Percentiles rank a stretch among this genome's conserved stretches.
Conservation (phyloP, 179 eudicot species). For the Drosera spatulata region DNA sequence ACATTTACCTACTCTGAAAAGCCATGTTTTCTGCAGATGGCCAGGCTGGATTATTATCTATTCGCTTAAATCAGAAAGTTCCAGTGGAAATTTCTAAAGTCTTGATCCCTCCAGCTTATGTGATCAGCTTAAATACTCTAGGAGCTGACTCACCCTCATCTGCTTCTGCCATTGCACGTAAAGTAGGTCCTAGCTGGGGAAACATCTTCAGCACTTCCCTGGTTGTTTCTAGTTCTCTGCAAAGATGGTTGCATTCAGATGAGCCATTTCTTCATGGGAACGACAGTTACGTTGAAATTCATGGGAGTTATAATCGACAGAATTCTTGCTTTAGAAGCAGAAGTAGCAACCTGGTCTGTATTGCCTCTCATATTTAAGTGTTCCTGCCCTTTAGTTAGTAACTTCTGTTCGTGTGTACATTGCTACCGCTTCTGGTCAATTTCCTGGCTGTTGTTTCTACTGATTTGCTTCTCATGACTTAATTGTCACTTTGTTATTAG, state of each 20-base stretch:
- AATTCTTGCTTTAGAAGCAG: conserved; percentile 36
- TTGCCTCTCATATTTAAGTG: conserved; percentile 6
- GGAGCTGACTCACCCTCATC: conserved; percentile 23
- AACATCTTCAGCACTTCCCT: conserved; percentile 35
- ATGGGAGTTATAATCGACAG: conserved; percentile 29
- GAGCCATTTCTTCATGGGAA: conserved; percentile 55
- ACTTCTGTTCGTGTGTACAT: no score
- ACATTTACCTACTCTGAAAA: neutral
- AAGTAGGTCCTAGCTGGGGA: conserved; percentile 25
- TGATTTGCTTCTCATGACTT: no score
- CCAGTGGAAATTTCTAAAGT: conserved; percentile 13
- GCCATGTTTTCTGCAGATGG: conserved; percentile 24
- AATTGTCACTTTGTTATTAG: no score
- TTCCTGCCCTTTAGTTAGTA: no score
- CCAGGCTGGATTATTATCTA: conserved; percentile 18
- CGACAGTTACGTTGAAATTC: conserved; percentile 45
- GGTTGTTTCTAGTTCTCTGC: conserved; percentile 44
- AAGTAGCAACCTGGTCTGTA: conserved; percentile 45
- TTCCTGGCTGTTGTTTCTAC: no score
- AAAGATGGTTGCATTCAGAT: conserved; percentile 23
- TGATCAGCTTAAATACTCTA: conserved; percentile 37
- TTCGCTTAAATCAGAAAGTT: conserved; percentile 9
- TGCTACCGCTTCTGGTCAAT: no score
- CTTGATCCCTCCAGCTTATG: conserved; percentile 48
- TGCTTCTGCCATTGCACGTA: conserved; percentile 24